Conservation (phyloP, 192 early-diverging fungal species). For the Phycomyces blakesleeanus region DNA sequence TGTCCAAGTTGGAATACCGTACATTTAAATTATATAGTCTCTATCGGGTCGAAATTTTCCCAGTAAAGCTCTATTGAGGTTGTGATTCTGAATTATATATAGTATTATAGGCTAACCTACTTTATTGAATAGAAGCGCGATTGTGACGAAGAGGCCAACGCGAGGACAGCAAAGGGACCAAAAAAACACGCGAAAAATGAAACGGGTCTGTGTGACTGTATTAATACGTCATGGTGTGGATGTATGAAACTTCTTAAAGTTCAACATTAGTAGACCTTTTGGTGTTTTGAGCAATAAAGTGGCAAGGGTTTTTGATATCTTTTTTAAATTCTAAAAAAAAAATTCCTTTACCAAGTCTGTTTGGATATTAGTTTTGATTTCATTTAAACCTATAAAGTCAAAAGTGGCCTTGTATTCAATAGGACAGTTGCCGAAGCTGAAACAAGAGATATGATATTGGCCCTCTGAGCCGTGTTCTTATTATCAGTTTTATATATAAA, state of each 20-base stretch:
- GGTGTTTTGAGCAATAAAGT: too few species aligned
- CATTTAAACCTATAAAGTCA: too few species aligned
- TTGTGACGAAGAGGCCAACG: not conserved
- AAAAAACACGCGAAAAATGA: conserved; percentile 1
- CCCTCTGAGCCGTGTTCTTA: not conserved
- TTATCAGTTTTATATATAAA: conserved; percentile 3
- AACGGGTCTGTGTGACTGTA: not conserved
- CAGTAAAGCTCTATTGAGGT: not conserved
- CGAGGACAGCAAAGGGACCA: not conserved
- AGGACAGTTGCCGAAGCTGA: too few species aligned
- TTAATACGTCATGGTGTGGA: not conserved
- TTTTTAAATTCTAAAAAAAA: too few species aligned
- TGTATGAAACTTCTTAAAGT: too few species aligned
- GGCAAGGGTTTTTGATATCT: too few species aligned
- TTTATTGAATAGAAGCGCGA: not conserved
- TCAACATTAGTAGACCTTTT: too few species aligned
- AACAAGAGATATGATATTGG: too few species aligned
- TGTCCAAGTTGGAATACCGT: conserved; percentile 14
- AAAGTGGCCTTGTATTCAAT: too few species aligned
- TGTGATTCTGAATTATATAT: not conserved
- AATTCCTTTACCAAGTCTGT: too few species aligned
- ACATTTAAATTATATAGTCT: not conserved
- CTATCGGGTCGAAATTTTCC: not conserved
- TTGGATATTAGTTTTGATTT: too few species aligned
- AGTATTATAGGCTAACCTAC: too few species aligned